Evolutionary conservation across 2,329 filamentous ascomycete genomes (phyloP).

Genomic region (Helotiales sp.): DNA sequence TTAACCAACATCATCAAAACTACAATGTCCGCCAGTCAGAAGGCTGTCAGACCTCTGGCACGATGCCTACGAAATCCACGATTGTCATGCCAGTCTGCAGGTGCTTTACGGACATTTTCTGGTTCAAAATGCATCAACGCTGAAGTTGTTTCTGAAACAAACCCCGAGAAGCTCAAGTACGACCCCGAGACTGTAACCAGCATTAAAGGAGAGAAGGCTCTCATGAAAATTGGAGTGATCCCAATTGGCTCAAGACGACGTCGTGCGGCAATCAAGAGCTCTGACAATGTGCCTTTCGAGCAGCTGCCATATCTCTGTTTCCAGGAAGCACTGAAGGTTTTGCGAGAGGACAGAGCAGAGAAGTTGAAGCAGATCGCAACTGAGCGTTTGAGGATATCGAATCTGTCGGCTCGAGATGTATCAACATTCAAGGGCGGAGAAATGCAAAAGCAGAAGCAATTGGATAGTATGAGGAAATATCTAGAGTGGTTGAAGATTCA

Average conservation of each 20-base stretch:
- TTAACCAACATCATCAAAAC: constrained; percentile 22
- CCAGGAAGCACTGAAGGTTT: constrained; percentile 86
- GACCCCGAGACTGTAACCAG: constrained; percentile 71
- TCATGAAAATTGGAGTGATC: constrained; percentile 67
- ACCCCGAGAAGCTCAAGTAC: constrained; percentile 42
- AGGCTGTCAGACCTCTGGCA: constrained; percentile 56
- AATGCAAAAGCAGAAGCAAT: constrained; percentile 61
- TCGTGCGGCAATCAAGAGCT: constrained; percentile 67
- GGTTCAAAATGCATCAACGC: constrained; percentile 39
- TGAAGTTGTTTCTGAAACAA: constrained; percentile 38
- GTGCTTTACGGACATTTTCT: constrained; percentile 31
- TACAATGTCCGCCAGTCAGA: constrained; percentile 60
- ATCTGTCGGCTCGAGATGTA: constrained; percentile 59
- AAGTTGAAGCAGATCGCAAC: constrained; percentile 74
- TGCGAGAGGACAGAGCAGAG: constrained; percentile 76
- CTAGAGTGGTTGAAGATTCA: constrained; percentile 81
- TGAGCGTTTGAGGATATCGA: constrained; percentile 67
- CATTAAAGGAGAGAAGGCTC: constrained; percentile 61
- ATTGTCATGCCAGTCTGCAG: constrained; percentile 27
- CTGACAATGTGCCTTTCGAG: constrained; percentile 76
- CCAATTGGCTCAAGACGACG: constrained; percentile 85
- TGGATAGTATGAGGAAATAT: constrained; percentile 70
- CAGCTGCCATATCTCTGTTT: constrained; percentile 96
- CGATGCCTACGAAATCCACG: constrained; percentile 49
- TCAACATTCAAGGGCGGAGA: constrained; percentile 62